phyloP scores from a whole-genome alignment of 805 yeast genomes.

The Lachancea lanzarotensis region DNA sequence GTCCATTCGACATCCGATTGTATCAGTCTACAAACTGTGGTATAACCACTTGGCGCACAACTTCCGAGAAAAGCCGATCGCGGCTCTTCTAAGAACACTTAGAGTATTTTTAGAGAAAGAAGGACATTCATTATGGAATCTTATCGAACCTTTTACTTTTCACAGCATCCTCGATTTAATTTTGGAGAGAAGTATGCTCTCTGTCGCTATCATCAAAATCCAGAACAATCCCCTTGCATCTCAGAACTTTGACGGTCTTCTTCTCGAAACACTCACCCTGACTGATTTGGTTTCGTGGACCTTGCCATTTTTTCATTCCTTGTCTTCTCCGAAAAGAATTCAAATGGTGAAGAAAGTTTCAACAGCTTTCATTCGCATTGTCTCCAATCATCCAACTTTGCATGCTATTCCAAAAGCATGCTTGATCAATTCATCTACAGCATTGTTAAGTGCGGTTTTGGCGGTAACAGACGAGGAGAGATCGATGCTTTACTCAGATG shows the following conservation, averaged over 20 bases:
- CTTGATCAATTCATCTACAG: conserved; percentile 33
- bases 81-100: conserved; percentile 49
- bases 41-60: conserved; percentile 24
- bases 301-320: conserved; percentile 36
- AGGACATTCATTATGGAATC: conserved; percentile 47
- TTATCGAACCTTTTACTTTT: conserved; percentile 47
- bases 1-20: conserved; percentile 26
- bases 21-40: conserved; percentile 31
- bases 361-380: conserved; percentile 39
- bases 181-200: conserved; percentile 47
- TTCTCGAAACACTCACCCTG: conserved; percentile 29
- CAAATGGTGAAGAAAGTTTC: conserved; percentile 49
- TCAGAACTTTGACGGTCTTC: conserved; percentile 26
- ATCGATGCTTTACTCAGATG: conserved; percentile 21
- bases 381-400: conserved; percentile 26
- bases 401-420: conserved; percentile 29
- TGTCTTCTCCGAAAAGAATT: conserved; percentile 44
- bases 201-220: conserved; percentile 31
- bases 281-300: conserved; percentile 54
- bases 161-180: conserved; percentile 54
- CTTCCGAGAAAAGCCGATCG: conserved; percentile 37
- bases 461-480: conserved; percentile 27
- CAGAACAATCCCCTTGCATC: conserved; percentile 24
- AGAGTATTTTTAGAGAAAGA: conserved; percentile 38
- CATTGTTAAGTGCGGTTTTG: conserved; percentile 29